Conservation (phyloP, 2,329 filamentous ascomycete genomes). For the Graphiopsis chlorocephala region DNA sequence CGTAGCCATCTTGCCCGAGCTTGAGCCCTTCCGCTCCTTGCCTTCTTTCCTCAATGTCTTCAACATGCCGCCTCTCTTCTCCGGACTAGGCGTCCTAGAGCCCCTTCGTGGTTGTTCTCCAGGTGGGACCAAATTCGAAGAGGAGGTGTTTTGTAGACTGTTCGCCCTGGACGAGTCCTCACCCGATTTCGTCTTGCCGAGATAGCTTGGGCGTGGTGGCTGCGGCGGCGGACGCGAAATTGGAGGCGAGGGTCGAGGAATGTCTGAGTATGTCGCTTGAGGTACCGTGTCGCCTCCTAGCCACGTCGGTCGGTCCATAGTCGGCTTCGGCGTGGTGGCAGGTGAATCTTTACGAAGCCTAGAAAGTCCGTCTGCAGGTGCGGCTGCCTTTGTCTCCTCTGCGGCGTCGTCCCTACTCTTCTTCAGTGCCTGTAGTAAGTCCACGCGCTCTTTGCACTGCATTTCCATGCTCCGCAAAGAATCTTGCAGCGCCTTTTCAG, state of each 20-base stretch:
- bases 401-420: conserved; percentile 58
- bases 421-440: conserved; percentile 77
- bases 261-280: conserved; percentile 72
- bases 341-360: conserved; percentile 14
- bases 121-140: conserved; percentile 24
- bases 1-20: conserved; percentile 46
- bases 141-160: conserved; percentile 26
- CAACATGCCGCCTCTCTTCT: conserved; percentile 59
- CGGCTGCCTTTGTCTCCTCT: conserved; percentile 34
- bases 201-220: conserved; percentile 46
- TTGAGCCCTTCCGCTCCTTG: conserved; percentile 30
- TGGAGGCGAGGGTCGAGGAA: conserved; percentile 67
- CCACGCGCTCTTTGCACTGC: conserved; percentile 90
- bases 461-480: conserved; percentile 79
- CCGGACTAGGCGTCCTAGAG: conserved; percentile 60
- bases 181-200: conserved; percentile 47
- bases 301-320: conserved; percentile 51
- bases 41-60: conserved; percentile 31
- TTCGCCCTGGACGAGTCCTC: conserved; percentile 26
- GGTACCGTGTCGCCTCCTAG: conserved; percentile 81
- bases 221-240: conserved; percentile 31
- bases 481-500: conserved; percentile 76
- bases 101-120: conserved; percentile 38
- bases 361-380: conserved; percentile 14
- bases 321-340: conserved; percentile 9